Conservation (phyloP, 805 yeast species). For the Candida ficus region DNA sequence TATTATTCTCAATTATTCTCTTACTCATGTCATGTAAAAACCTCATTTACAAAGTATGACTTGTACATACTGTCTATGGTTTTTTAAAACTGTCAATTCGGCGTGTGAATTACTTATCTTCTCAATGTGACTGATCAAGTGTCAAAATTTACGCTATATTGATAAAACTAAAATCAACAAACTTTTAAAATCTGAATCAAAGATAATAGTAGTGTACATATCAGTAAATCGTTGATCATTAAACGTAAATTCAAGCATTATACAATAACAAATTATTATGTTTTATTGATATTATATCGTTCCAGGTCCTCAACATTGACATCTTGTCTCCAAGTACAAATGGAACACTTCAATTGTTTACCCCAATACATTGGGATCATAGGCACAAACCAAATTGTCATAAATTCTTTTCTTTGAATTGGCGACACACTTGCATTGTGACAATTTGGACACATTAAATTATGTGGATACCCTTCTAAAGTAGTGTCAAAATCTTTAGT, state of each 20-base stretch:
- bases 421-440: slow-evolving; percentile 51
- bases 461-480: slow-evolving; percentile 19
- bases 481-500: slow-evolving; percentile 24
- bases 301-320: slow-evolving; percentile 26
- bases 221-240: neutral
- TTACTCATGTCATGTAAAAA: no score
- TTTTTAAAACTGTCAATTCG: no score
- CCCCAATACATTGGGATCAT: slow-evolving; percentile 46
- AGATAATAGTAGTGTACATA: no score
- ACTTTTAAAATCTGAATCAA: no score
- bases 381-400: slow-evolving; percentile 49
- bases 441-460: slow-evolving; percentile 48
- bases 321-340: slow-evolving; percentile 45
- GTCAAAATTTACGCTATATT: no score
- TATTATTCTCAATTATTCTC: no score
- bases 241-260: no score
- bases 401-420: slow-evolving; percentile 44
- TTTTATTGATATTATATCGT: slow-evolving; percentile 16
- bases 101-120: no score
- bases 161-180: no score
- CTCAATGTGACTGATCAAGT: no score
- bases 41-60: no score
- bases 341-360: slow-evolving; percentile 43
- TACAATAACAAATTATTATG: neutral
- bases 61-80: no score